Evolutionary conservation across 495 filamentous ascomycete genomes (phyloP).

Genomic region (Trichoderma orchidacearum): DNA sequence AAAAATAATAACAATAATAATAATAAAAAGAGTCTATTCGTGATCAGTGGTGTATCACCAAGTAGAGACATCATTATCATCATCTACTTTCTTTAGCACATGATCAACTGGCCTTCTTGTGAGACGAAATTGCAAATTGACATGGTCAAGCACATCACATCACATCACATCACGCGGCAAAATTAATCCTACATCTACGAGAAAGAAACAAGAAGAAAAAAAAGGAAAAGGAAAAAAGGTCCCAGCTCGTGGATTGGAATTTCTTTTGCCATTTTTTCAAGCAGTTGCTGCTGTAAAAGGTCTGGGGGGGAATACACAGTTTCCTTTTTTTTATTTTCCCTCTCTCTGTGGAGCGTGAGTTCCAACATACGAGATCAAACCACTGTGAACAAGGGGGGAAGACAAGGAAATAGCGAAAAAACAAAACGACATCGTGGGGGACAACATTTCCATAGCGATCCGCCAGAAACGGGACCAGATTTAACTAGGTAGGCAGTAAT

Average conservation of each 20-base stretch:
- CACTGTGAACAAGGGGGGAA: background rate
- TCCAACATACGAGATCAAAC: background rate
- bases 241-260: background rate
- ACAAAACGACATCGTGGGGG: background rate
- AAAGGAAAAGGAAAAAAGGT: background rate
- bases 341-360: background rate
- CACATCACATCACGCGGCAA: background rate
- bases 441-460: slow-evolving; percentile 1
- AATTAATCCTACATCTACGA: background rate
- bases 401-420: background rate
- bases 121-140: no score
- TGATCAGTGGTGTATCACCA: no score
- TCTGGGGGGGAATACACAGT: background rate
- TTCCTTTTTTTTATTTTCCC: background rate
- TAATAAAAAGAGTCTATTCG: no score
- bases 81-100: no score
- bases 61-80: no score
- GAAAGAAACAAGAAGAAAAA: no score
- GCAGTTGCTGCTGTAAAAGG: background rate
- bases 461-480: background rate
- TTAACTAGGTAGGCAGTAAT: background rate
- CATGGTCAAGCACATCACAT: no score
- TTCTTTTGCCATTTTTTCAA: slow-evolving; percentile 1
- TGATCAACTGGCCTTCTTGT: no score
- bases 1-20: no score